Conservation (phyloP, 345 rosid genomes). For the Dipteronia dyeriana region DNA sequence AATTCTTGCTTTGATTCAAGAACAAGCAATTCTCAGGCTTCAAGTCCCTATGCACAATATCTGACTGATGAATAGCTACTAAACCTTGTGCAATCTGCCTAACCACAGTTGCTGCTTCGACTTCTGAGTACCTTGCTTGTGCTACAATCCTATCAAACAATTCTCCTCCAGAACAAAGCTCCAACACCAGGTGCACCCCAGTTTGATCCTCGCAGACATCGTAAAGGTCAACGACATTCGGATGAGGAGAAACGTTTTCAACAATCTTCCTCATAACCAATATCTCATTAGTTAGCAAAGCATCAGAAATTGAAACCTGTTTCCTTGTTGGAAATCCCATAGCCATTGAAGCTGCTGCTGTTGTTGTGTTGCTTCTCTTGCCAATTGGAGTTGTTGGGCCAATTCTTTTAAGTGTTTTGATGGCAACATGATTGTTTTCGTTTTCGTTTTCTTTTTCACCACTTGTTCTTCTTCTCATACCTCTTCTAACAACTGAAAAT, state of each 20-base stretch:
- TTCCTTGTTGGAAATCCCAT: conserved; percentile 40
- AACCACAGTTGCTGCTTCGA: conserved; percentile 50
- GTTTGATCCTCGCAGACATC: conserved; percentile 64
- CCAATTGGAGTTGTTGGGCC: conserved; percentile 26
- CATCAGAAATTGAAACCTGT: conserved; percentile 57
- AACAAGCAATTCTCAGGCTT: conserved; percentile 72
- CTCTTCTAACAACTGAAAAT: conserved; percentile 66
- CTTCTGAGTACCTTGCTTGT: conserved; percentile 43
- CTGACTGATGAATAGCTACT: conserved; percentile 46
- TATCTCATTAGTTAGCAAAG: conserved; percentile 63
- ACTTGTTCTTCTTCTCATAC: conserved; percentile 32
- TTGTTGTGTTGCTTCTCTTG: conserved; percentile 1
- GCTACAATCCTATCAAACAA: conserved; percentile 60
- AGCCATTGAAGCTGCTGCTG: conserved; percentile 29
- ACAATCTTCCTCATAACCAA: conserved; percentile 64
- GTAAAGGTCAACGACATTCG: conserved; percentile 57
- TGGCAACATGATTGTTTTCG: conserved; percentile 39
- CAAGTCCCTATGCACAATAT: conserved; percentile 66
- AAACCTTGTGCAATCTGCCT: conserved; percentile 60
- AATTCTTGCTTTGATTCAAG: conserved; percentile 44
- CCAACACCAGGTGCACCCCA: conserved; percentile 64
- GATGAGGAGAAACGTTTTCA: conserved; percentile 63
- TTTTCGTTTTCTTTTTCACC: conserved; percentile 20
- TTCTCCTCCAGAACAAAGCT: conserved; percentile 66
- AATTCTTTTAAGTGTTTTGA: conserved; percentile 57